A percentile compares a stretch with the other conserved stretches of the same genome.
These are phyloP conservation scores for California macrophylla DNA, from an alignment of 441 rosid species.

Conservation along the genomic window DNA sequence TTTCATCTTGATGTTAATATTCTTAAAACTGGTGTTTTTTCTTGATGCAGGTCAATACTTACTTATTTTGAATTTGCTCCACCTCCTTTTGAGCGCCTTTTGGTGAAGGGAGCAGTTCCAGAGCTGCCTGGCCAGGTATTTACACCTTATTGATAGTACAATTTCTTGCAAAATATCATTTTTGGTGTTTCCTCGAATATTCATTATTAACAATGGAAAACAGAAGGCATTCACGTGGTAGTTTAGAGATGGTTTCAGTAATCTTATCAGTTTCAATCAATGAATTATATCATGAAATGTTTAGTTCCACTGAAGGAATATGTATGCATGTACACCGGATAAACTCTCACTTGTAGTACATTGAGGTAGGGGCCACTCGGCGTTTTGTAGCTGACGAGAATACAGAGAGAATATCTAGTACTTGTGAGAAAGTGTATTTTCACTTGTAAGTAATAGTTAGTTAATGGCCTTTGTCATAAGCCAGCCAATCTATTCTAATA, in stretches of 20 bases:
- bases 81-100: conserved; percentile 66
- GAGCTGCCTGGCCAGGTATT: not conserved
- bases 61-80: conserved; percentile 70
- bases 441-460: not conserved
- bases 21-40: conserved; percentile 4
- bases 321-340: not conserved
- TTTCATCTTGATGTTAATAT: not conserved
- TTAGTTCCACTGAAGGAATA: not conserved
- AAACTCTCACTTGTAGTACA: not conserved
- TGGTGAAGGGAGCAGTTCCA: conserved; percentile 25
- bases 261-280: not conserved
- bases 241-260: not conserved
- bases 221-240: not conserved
- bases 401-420: not conserved
- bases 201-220: too few species aligned
- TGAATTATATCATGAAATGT: not conserved
- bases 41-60: conserved; percentile 52
- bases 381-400: not conserved
- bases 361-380: not conserved
- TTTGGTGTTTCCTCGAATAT: not conserved
- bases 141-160: not conserved
- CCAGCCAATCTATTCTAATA: not conserved
- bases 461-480: not conserved
- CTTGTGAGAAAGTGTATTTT: not conserved
- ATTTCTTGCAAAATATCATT: not conserved